phyloP scores from a whole-genome alignment of 176 grass and related monocot species.

The Eleusine coracana region DNA sequence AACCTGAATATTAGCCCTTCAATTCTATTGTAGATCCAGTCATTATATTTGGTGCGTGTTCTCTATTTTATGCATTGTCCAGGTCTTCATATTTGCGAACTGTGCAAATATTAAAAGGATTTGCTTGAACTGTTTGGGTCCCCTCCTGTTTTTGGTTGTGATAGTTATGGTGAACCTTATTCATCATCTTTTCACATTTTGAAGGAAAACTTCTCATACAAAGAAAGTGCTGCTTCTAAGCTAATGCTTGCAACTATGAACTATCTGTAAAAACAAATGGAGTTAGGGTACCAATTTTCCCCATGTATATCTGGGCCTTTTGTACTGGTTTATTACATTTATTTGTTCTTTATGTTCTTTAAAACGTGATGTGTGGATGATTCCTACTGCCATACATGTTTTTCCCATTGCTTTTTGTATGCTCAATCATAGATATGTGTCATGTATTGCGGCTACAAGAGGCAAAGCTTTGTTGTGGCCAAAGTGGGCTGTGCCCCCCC shows the following conservation, averaged over 20 bases:
- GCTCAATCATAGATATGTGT: slow-evolving; percentile 2
- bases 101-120: slow-evolving; percentile 15
- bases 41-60: slow-evolving; percentile 6
- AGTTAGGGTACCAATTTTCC: slow-evolving; percentile 7
- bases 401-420: slow-evolving; percentile 21
- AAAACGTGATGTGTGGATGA: not conserved
- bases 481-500: too few species aligned
- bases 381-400: slow-evolving; percentile 18
- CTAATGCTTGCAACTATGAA: slow-evolving; percentile 11
- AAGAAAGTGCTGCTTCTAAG: not conserved
- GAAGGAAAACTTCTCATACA: not conserved
- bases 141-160: slow-evolving; percentile 21
- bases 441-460: not conserved
- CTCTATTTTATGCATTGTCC: not conserved
- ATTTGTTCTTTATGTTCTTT: too few species aligned
- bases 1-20: not conserved
- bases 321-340: slow-evolving; percentile 4
- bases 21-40: not conserved
- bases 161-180: slow-evolving; percentile 9
- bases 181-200: not conserved
- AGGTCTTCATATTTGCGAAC: slow-evolving; percentile 7
- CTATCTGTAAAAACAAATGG: slow-evolving; percentile 1
- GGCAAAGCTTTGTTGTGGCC: too few species aligned
- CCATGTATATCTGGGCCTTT: not conserved
- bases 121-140: not conserved